Conservation (phyloP, 2,329 filamentous ascomycete species). For the Sclerotinia minor region DNA sequence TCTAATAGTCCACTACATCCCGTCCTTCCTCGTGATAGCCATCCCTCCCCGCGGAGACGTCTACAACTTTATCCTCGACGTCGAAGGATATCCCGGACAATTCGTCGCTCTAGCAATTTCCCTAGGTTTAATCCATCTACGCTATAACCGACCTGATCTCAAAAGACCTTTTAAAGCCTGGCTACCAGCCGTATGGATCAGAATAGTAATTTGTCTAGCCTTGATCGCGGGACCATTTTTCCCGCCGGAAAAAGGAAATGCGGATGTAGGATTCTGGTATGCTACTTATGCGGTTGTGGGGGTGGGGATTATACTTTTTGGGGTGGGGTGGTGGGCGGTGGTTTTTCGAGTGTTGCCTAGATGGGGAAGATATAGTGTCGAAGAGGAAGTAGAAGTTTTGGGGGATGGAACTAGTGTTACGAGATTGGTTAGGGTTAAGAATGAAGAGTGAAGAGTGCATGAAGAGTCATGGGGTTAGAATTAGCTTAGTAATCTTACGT, state of each 20-base stretch:
- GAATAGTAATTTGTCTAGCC: constrained; percentile 38
- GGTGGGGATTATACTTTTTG: constrained; percentile 54
- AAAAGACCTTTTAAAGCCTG: constrained; percentile 38
- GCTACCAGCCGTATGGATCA: constrained; percentile 40
- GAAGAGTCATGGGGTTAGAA: background rate
- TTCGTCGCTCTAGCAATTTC: constrained; percentile 45
- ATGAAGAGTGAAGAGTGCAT: constrained; percentile 1
- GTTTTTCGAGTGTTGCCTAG: constrained; percentile 63
- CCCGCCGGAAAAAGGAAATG: constrained; percentile 45
- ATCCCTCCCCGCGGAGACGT: constrained; percentile 49
- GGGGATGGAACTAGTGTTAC: constrained; percentile 68
- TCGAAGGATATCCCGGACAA: constrained; percentile 47
- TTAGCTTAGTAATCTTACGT: background rate
- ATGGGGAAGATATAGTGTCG: constrained; percentile 59
- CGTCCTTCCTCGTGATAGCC: constrained; percentile 57
- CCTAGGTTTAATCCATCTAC: constrained; percentile 48
- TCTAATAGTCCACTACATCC: constrained; percentile 61
- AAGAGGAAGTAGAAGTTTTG: constrained; percentile 60
- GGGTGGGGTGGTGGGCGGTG: constrained; percentile 66
- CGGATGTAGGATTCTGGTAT: constrained; percentile 51
- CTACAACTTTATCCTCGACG: constrained; percentile 44
- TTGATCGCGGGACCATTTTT: constrained; percentile 44
- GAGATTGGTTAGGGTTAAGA: constrained; percentile 47
- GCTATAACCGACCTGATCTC: constrained; percentile 52
- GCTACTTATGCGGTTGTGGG: constrained; percentile 57